Evolutionary conservation across 148 eudicot species (phyloP), one percentile per base, ranked within the genome.

Genomic region (Fagopyrum esculentum): DNA sequence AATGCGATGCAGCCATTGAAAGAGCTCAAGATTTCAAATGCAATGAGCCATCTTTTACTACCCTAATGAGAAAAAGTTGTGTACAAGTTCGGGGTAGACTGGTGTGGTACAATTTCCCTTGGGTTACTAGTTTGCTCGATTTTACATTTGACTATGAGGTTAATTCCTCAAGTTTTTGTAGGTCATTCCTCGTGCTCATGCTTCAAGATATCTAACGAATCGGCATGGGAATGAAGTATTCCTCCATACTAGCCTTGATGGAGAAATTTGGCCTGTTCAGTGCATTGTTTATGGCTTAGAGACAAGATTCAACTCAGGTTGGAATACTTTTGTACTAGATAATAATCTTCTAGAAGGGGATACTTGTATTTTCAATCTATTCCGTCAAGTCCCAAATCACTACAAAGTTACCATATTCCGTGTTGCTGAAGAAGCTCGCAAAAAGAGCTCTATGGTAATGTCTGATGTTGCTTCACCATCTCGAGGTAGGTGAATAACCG

Each of bases 261-360:
- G 4, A 16, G 3, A 3, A n/a, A 35, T 11, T 64, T 64, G 69
- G 69, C 8, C 5, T 64, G 17, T 35, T 35, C 30, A 35, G 17
- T 30, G 45, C 45, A 11, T 11, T 29, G 7, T 4, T 35, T 4
- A 19, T 19, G 8, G n/a, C 10, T 4, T 3, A 22, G 6, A 0
- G 12, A 13, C 12, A 64, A 35, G 17, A 35, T 0, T 64, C 17
- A 13, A 1, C 12, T 4, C 17, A 10, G 69, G 69, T 1, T 64
- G 69, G 69, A 64, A 35, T 16, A 2, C 30, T 13, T 64, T 64
- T 35, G 17, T 13, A 64, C 5, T 12, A 0, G 69, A 64, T 45
- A 64, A 64, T 64, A n/a, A 64, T 64, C 69, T 64, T 44, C 3
- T 10, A 5, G 8, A 64, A n/a, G 69, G 69, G 45, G 69, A 64